Conservation (phyloP, 2,329 filamentous ascomycete genomes). For the Colletotrichum tanaceti region DNA sequence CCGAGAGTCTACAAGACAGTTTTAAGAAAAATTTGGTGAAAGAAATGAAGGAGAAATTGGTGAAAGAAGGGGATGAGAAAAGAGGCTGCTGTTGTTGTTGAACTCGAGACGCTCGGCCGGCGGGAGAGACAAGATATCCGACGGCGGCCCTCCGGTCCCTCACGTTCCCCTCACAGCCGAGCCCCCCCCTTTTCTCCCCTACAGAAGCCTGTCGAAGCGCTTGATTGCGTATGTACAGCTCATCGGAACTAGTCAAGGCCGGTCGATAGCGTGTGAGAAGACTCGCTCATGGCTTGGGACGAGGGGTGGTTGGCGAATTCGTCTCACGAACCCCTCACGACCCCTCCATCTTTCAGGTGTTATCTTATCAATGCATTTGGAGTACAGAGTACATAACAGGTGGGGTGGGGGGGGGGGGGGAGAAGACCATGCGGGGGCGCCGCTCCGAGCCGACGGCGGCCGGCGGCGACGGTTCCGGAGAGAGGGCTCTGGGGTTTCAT, state of each 20-base stretch:
- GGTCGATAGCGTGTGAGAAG: neutral
- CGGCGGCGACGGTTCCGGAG: conserved; percentile 21
- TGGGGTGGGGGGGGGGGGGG: too few species aligned
- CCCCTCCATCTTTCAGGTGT: conserved; percentile 12
- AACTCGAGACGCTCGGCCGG: conserved; percentile 20
- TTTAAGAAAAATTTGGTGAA: too few species aligned
- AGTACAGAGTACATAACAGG: too few species aligned
- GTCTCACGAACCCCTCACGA: conserved; percentile 12
- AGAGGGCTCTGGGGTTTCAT: neutral
- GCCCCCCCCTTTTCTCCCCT: neutral
- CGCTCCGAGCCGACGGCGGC: conserved; percentile 36
- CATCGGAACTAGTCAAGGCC: neutral
- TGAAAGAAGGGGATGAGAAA: neutral
- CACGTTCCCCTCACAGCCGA: neutral
- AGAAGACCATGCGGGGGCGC: conserved; percentile 8
- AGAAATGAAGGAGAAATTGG: neutral
- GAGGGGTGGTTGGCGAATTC: neutral
- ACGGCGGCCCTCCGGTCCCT: conserved; percentile 30
- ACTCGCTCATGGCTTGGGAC: conserved; percentile 6
- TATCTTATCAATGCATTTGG: conserved; percentile 13
- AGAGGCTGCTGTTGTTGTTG: neutral
- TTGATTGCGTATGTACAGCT: neutral
- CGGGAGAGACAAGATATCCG: neutral
- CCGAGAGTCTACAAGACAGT: neutral
- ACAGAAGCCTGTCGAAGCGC: neutral